A percentile compares a stretch with the other conserved stretches of the same genome.
phyloP scores from a whole-genome alignment of 2,329 filamentous ascomycete species.

The Diaporthe ampelina region DNA sequence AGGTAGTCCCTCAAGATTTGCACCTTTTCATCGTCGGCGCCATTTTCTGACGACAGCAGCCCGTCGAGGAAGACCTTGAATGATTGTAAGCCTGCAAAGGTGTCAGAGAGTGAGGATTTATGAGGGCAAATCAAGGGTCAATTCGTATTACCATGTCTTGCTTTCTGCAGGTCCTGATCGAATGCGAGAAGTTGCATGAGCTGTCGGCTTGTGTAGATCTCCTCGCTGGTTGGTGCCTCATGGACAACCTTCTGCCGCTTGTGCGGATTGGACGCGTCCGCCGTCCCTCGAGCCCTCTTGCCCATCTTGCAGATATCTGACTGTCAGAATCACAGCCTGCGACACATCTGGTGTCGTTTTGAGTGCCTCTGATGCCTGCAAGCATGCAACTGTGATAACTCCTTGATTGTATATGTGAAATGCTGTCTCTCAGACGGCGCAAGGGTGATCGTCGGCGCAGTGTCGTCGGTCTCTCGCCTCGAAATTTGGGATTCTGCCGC shows the following conservation, averaged over 20 bases:
- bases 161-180: conserved; percentile 76
- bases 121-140: not conserved
- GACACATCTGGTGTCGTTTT: not conserved
- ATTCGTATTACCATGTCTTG: conserved; percentile 71
- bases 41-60: conserved; percentile 66
- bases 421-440: not conserved
- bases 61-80: conserved; percentile 81
- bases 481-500: conserved; percentile 33
- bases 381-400: too few relatives aligned
- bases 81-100: conserved; percentile 70
- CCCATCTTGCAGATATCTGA: conserved; percentile 31
- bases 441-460: not conserved
- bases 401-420: not conserved
- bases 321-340: not conserved
- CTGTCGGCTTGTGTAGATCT: conserved; percentile 75
- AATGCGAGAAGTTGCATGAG: conserved; percentile 78
- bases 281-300: conserved; percentile 51
- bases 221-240: conserved; percentile 70
- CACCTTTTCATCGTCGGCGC: conserved; percentile 62
- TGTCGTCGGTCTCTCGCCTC: not conserved
- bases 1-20: conserved; percentile 80
- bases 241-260: conserved; percentile 71
- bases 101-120: conserved; percentile 30
- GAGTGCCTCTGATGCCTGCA: not conserved
- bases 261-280: conserved; percentile 55